Evolutionary conservation across 129 eudicot genomes (phyloP), one percentile per base, ranked within the genome.

Genomic region (Chrysanthemum seticuspe): DNA sequence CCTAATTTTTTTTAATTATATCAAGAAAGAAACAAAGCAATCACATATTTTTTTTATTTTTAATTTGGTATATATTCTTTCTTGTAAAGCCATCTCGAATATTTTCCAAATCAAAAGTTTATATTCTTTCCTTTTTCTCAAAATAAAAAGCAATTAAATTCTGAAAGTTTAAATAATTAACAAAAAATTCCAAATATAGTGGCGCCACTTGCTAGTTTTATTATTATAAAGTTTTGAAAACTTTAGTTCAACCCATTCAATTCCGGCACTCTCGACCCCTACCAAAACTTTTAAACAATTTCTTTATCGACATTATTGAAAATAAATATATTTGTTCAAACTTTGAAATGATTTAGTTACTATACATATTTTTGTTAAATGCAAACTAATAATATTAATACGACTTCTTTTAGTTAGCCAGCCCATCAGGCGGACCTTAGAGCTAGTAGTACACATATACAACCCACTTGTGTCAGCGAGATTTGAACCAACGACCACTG

Each of bases 41-140:
- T 40, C 44, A 31, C 40, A 19, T n/a, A n/a, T n/a, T n/a, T n/a
- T n/a, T n/a, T n/a, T n/a, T n/a, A n/a, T n/a, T n/a, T n/a, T n/a
- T n/a, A n/a, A n/a, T 19, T 78, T 13, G 68, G 68, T 44, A 47
- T 47, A 13, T 64, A 73, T 65, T 58, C 65, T 72, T 78, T 78
- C 55, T 56, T 71, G 73, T 78, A 48, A 54, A 72, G 77, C 67
- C 66, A 3, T 64, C 40, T 4, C 61, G 53, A 71, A 71, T 78
- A 63, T 54, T 63, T 55, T 48, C 44, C 19, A 45, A 31, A 40
- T 54, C 13, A 5, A 55, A 71, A 54, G 19, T 44, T 40, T 54
- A 25, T 25, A 11, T 48, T 53, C 71, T 62, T 7, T 52, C 14
- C 31, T 50, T 51, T 74, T 74, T 2, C 40, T 40, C 7, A 2